These are phyloP conservation scores for Tylopilus sp. DNA, from an alignment of 768 basidiomycete species.

Conservation along the genomic window DNA sequence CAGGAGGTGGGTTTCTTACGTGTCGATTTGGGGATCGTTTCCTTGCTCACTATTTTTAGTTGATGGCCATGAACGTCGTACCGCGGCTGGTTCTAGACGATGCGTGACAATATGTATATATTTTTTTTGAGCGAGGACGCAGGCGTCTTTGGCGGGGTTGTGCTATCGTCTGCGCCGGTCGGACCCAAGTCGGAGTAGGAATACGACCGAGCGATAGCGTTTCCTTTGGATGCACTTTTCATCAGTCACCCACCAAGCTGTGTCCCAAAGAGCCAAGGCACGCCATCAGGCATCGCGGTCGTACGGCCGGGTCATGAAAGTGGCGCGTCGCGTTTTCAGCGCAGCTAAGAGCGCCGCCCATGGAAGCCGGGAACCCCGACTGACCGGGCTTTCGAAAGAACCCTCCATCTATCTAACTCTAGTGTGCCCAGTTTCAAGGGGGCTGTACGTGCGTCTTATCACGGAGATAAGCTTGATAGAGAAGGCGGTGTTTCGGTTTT, in stretches of 20 bases:
- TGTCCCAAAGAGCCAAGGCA: neutral
- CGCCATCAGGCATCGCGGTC: neutral
- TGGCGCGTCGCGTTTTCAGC: slow-evolving; percentile 7
- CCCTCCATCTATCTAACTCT: neutral
- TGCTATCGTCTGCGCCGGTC: slow-evolving; percentile 1
- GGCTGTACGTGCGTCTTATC: neutral
- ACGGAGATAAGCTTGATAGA: neutral
- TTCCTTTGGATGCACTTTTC: neutral
- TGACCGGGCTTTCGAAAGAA: neutral
- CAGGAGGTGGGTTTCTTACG: slow-evolving; percentile 61
- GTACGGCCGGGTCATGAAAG: slow-evolving; percentile 13
- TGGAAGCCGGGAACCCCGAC: neutral
- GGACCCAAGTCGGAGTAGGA: neutral
- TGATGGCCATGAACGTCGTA: slow-evolving; percentile 97
- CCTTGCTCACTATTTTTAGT: slow-evolving; percentile 36
- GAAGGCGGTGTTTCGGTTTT: neutral
- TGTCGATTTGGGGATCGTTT: neutral
- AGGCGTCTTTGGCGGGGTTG: neutral
- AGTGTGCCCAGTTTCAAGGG: no score
- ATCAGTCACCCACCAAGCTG: slow-evolving; percentile 9
- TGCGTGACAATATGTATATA: slow-evolving; percentile 38
- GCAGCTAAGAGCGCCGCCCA: neutral
- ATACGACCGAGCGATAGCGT: neutral
- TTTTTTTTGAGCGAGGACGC: neutral
- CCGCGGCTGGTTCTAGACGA: slow-evolving; percentile 87